Base-by-base conservation (phyloP, 2,329 filamentous ascomycete species). In the Clonostachys rhizophaga region DNA sequence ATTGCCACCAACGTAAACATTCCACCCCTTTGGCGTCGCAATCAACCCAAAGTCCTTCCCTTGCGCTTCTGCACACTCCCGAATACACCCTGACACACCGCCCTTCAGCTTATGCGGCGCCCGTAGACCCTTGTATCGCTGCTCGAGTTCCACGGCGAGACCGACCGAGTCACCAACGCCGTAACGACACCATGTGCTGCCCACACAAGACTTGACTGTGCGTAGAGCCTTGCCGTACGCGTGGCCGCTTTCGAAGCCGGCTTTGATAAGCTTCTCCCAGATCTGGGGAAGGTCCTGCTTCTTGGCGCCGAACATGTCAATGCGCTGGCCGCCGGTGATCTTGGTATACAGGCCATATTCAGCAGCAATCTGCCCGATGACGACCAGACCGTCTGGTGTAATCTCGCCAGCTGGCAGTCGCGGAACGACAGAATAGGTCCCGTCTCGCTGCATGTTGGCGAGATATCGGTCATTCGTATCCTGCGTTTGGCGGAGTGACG, bases 31-130 rank as follows among this genome's bases (percentile, higher is more conserved):
- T 51, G 95, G 90, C 0, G 89, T 95, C 13, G 91, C 90, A 49
- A 96, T 95, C 43, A 95, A 81, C 18, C 91, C 91, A 56, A 96
- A 96, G 60, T 96, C 91, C 67, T 96, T 96, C 66, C 86, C 92
- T 60, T 95, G 91, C 2, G 91, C 91, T 66, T 96, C 91, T 1
- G 91, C 91, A 55, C 91, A 96, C 67, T 96, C 91, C 47, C 91
- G 78, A n/a, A 96, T 89, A 54, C 91, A 96, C 12, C 91, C 91
- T 47, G 86, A 91, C 0, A 96, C 90, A 47, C 89, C 91, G 2
- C 88, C 90, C 66, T 96, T 96, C 63, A 95, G 80, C 73, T 96
- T 96, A 65, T 96, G 91, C 9, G 91, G 91, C 14, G 79, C 78
- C n/a, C 91, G 82, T 49, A 96, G 87, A 58, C 87, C 89, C 76